These are phyloP conservation scores for Cutaneotrichosporon sp. DNA, from an alignment of 1,284 basidiomycete species.

Conservation along the genomic window DNA sequence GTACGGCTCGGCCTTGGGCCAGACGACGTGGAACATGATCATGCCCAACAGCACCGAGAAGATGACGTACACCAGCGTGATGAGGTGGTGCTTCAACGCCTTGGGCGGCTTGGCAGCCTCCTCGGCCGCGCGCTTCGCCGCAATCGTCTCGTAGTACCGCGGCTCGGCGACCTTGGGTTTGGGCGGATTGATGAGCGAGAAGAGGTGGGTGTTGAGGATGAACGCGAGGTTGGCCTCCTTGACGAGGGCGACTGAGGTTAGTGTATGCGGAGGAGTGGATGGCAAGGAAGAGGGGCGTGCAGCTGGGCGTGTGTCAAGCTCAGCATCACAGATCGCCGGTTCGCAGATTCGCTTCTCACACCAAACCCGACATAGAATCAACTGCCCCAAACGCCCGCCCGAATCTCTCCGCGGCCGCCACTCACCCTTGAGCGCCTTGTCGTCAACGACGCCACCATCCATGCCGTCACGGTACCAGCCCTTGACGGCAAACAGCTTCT, in stretches of 20 bases:
- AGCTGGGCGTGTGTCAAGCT: background rate
- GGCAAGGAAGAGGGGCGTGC: background rate
- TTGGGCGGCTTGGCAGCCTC: background rate
- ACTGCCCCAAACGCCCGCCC: background rate
- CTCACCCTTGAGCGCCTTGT: conserved; percentile 61
- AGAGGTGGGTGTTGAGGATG: conserved; percentile 65
- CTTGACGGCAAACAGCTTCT: conserved; percentile 66
- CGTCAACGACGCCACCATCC: conserved; percentile 62
- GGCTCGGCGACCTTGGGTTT: conserved; percentile 12
- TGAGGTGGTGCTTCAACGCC: background rate
- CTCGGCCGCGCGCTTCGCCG: background rate
- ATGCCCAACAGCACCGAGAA: background rate
- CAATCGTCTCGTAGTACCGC: conserved; percentile 26
- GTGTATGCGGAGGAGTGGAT: background rate
- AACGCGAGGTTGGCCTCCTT: conserved; percentile 70
- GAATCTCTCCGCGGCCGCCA: conserved; percentile 14
- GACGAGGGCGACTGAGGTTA: conserved; percentile 54
- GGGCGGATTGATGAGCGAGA: conserved; percentile 56
- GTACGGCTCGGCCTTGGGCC: background rate
- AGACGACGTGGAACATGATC: background rate
- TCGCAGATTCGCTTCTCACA: background rate
- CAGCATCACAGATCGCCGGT: background rate
- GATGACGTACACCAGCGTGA: background rate
- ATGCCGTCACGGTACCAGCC: conserved; percentile 72
- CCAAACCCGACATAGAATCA: background rate